Evolutionary conservation across 257 asterid species (phyloP), one percentile per base, ranked within the genome.

Genomic region (Salvia miltiorrhiza): DNA sequence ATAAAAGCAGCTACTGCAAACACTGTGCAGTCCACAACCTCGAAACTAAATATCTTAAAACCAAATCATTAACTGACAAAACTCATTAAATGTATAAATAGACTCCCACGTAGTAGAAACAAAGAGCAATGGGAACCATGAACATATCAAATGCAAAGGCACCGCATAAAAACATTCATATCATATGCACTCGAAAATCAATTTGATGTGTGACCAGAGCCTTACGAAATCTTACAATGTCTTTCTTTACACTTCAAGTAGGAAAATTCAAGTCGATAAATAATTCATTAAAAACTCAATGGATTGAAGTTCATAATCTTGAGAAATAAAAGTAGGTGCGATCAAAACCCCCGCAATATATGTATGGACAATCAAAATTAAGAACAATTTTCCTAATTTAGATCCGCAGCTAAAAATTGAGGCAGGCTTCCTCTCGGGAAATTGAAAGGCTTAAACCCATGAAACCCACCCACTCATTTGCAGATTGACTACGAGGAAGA

Each of bases 351-450:
- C 62, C 67, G 21, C 1, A 4, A 61, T 33, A 21, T 3, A 41
- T 30, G 20, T 37, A 53, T 11, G 30, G 33, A 24, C 23, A 61
- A 65, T 65, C 24, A 63, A 43, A 43, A 32, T 17, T 28, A 40
- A 19, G 43, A 65, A 10, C 14, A 47, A 14, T 48, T 2, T 39
- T n/a, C 5, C 14, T 17, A 5, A 43, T 55, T 35, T 26, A 60
- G 75, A 76, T 65, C 72, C 77, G 33, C 61, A 65, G 8, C 30
- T 12, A 37, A 74, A 53, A 35, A 45, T 28, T 28, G 9, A 9
- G 57, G 20, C 56, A 57, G 32, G 37, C 72, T 17, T 23, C 57
- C 47, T 12, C 52, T 11, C 58, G 52, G 3, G 47, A 57, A 12
- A 30, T 23, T 8, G 33, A 41, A 32, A 65, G 37, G 30, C 41